Evolutionary conservation across 2,329 filamentous ascomycete genomes (phyloP), one percentile per base, ranked within the genome.

Genomic region (Penicillium sp.): DNA sequence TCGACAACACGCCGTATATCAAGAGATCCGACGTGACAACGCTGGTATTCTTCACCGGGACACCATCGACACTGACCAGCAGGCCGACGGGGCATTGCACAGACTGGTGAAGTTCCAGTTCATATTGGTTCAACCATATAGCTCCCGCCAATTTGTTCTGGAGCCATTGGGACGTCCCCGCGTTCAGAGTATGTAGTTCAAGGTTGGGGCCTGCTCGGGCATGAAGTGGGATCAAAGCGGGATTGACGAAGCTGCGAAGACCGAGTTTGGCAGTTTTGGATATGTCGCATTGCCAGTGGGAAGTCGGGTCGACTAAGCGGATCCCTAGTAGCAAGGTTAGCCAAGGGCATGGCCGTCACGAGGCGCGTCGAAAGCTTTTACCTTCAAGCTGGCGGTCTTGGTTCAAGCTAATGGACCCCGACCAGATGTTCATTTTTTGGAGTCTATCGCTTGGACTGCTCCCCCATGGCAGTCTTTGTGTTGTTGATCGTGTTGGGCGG

Each of bases 41-140:
- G 4, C 66, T 68, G 17, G 60, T 61, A 38, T 57, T 54, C 44
- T 66, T 72, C 26, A 61, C 53, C 22, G 64, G 61, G 28, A 55
- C 62, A 15, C 66, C 65, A 13, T 75, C 68, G 28, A 79, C 69
- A 51, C 65, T 67, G 28, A 80, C 58, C 28, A 80, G 72, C 47
- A 80, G 67, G 9, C 75, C 78, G 56, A 78, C 71, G 3, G 78
- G 78, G 37, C 77, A 79, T 64, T 79, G 78, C 1, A 77, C 55
- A 0, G 70, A 68, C 53, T 70, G 69, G 22, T 68, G 67, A 24
- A 64, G 66, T 47, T 70, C 69, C 45, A 72, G n/a, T 15, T 74
- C 74, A 54, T 75, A 73, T 38, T 74, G 71, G n/a, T 74, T 70
- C 38, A 75, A 61, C 74, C 73, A 78, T 7, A 76, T 65, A 38